Base-by-base conservation (phyloP, 1,139 yeast species). In the Suhomyces taliae region DNA sequence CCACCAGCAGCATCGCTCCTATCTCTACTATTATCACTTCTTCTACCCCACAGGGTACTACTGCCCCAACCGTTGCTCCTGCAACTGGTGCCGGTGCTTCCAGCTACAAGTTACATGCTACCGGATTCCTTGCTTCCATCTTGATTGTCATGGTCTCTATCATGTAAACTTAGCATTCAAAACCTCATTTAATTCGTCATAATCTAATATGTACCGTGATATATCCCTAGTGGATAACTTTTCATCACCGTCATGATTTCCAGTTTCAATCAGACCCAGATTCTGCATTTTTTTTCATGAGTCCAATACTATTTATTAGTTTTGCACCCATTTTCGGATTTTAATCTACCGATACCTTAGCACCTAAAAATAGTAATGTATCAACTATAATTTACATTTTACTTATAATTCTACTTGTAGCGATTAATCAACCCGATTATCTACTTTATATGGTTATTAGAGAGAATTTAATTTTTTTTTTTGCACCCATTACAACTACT, bases 31-130 rank as follows among this genome's bases (percentile, higher is more conserved):
- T 24, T 8, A 29, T 27, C 10, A 36, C 36, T 12, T 19, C 47
- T 12, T 27, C 44, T 35, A 29, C 27, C 35, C 40, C 46, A 34
- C 41, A 36, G 34, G 50, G 49, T 34, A 26, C 53, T 7, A 26
- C 45, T 29, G 11, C 8, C 19, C 35, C 50, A 24, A 36, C 50
- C 36, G 45, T 32, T 38, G 47, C 45, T 29, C 37, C 50, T 9
- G 36, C 48, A 39, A 40, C 56, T 41, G 47, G 50, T 34, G 48
- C 38, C 37, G 51, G 47, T 38, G 46, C 56, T 12, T 27, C 43
- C 11, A 31, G 32, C 36, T 32, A 34, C 31, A 43, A 36, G 34
- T 43, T 48, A 29, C 42, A 43, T 27, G 38, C 42, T 33, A 38
- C 50, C 12, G 47, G 52, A 33, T 10, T 46, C 10, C n/a, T 45